A percentile compares a stretch with the other conserved stretches of the same genome.
Evolutionary conservation across 768 basidiomycete species (phyloP).

Genomic region (Xerocomellus dryophilus): DNA sequence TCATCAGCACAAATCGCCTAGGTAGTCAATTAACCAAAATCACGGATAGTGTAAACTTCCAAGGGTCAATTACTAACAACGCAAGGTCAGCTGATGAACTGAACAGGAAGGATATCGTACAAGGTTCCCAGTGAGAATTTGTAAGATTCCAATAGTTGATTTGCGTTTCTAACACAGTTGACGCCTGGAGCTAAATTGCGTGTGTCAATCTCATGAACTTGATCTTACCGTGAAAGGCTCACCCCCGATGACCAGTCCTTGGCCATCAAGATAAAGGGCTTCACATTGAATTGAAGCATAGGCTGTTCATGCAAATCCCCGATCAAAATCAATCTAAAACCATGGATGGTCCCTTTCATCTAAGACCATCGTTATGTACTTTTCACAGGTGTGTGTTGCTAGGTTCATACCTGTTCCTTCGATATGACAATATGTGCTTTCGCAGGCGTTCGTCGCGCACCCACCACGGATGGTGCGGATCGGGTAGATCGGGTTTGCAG

Average conservation of each 20-base stretch:
- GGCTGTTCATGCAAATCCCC: conserved; percentile 96
- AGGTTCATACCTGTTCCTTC: conserved; percentile 69
- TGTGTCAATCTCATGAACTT: background rate
- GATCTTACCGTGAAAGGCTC: conserved; percentile 14
- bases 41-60: conserved; percentile 80
- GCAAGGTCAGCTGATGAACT: conserved; percentile 11
- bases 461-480: conserved; percentile 2
- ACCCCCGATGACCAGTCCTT: conserved; percentile 96
- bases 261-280: conserved; percentile 76
- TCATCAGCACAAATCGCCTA: conserved; percentile 12
- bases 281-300: conserved; percentile 83
- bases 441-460: conserved; percentile 20
- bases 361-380: conserved; percentile 29
- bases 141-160: conserved; percentile 96
- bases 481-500: conserved; percentile 1
- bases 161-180: conserved; percentile 73
- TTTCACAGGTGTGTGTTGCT: background rate
- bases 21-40: conserved; percentile 5
- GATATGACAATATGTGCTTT: conserved; percentile 56
- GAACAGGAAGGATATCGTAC: conserved; percentile 40
- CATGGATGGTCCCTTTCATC: conserved; percentile 85
- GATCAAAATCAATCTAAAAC: conserved; percentile 89
- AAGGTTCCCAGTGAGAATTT: conserved; percentile 98
- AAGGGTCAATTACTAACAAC: conserved; percentile 84
- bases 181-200: conserved; percentile 67